Conservation (phyloP, 306 rosid genomes). For the Corylus americana region DNA sequence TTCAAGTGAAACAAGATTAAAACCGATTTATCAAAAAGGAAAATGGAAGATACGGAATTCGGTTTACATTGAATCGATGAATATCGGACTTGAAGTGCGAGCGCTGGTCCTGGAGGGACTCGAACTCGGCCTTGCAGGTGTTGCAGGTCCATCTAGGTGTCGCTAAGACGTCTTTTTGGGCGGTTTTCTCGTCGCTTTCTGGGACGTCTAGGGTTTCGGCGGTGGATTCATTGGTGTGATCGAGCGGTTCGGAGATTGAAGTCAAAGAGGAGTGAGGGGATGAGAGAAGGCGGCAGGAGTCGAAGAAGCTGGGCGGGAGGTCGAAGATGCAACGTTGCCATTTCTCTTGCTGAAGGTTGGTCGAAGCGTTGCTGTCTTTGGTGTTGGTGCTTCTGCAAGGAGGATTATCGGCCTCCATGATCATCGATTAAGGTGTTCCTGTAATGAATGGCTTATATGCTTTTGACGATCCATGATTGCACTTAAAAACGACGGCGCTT, state of each 20-base stretch:
- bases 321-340: slow-evolving; percentile 72
- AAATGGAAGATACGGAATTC: background rate
- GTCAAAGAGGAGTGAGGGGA: slow-evolving; percentile 44
- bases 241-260: slow-evolving; percentile 34
- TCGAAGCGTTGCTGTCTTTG: slow-evolving; percentile 6
- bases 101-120: slow-evolving; percentile 92
- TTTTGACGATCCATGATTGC: background rate
- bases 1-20: background rate
- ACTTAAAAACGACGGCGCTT: slow-evolving; percentile 8
- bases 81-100: slow-evolving; percentile 90
- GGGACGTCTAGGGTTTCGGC: slow-evolving; percentile 36
- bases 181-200: slow-evolving; percentile 29
- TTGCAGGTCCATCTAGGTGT: slow-evolving; percentile 72
- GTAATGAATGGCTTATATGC: slow-evolving; percentile 5
- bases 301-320: slow-evolving; percentile 56
- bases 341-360: slow-evolving; percentile 41
- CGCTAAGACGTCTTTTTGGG: slow-evolving; percentile 39
- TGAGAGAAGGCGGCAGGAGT: slow-evolving; percentile 57
- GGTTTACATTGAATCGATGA: slow-evolving; percentile 88
- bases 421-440: background rate
- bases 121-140: slow-evolving; percentile 81
- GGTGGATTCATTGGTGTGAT: slow-evolving; percentile 4
- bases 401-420: slow-evolving; percentile 51
- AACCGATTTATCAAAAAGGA: background rate
- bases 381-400: background rate